phyloP scores from a whole-genome alignment of 2,329 filamentous ascomycete genomes.

The Penicillium expansum region DNA sequence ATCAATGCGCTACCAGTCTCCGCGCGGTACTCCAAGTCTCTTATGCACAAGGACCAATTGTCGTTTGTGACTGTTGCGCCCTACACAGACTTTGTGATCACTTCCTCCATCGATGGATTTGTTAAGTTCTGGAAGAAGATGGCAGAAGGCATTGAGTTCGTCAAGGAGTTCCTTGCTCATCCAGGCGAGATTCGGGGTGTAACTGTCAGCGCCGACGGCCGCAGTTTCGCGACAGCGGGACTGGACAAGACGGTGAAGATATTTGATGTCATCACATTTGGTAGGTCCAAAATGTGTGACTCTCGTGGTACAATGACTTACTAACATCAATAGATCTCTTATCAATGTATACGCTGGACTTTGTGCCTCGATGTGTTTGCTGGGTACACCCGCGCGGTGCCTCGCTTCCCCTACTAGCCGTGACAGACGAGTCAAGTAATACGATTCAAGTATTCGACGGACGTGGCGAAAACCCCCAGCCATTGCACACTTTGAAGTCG shows the following conservation, averaged over 20 bases:
- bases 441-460: constrained; percentile 84
- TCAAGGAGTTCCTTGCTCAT: constrained; percentile 96
- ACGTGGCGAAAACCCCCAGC: constrained; percentile 71
- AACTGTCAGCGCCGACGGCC: constrained; percentile 82
- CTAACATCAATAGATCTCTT: constrained; percentile 60
- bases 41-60: constrained; percentile 98
- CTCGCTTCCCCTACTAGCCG: constrained; percentile 80
- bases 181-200: constrained; percentile 78
- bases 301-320: not conserved
- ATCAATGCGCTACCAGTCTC: constrained; percentile 82
- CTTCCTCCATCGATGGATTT: constrained; percentile 87
- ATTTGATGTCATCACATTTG: constrained; percentile 74
- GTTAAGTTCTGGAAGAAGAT: constrained; percentile 99
- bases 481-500: constrained; percentile 72
- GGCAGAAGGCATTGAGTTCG: constrained; percentile 86
- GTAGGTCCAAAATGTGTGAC: constrained; percentile 32
- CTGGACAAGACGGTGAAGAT: constrained; percentile 49
- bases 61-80: constrained; percentile 86
- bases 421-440: constrained; percentile 71
- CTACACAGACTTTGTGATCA: constrained; percentile 90
- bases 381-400: constrained; percentile 88
- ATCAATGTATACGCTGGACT: constrained; percentile 75
- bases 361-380: constrained; percentile 74
- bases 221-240: constrained; percentile 89
- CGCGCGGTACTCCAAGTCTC: constrained; percentile 81